Evolutionary conservation across 1,139 yeast species (phyloP), one percentile per base, ranked within the genome.

Genomic region (Geotrichum klebahnii): DNA sequence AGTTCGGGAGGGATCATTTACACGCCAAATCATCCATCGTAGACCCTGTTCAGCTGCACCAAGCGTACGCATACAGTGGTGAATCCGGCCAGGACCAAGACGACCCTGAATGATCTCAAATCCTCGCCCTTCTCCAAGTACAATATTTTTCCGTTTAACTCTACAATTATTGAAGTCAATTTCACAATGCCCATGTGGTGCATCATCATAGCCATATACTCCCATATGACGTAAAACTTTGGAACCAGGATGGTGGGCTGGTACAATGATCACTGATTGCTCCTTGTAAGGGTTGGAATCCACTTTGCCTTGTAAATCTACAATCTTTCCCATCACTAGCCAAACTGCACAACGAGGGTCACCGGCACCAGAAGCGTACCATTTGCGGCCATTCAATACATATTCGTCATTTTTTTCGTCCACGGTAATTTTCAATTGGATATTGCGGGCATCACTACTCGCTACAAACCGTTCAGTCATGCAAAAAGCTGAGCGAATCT

Each of bases 281-380:
- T 81, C 82, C 44, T 63, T 64, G 63, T 81, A 80, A 14, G 72
- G 67, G 41, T 54, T 46, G n/a, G 54, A 53, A 28, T 54, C 44
- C 20, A 54, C 48, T 44, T 65, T 60, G 17, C 60, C 57, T 16
- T 64, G 59, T 42, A 67, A 60, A 53, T 74, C 71, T 43, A 64
- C 65, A 3, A 85, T 81, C 63, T 80, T 74, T 56, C 84, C 82
- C 84, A 82, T 80, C n/a, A 79, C 77, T 48, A 82, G 70, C 82
- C 85, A 79, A 16, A 67, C 45, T 31, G 71, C 60, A 63, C 81
- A 76, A 52, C 84, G 72, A 22, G 86, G 86, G 63, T 82, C 87
- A 19, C 85, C 87, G 33, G 86, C 87, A 26, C 87, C 87, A 0
- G 85, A 79, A 1, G 85, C 83, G 75, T 82, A 82, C 88, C 88